Conservation (phyloP, 495 filamentous ascomycete species). For the Xylaria bambusicola region DNA sequence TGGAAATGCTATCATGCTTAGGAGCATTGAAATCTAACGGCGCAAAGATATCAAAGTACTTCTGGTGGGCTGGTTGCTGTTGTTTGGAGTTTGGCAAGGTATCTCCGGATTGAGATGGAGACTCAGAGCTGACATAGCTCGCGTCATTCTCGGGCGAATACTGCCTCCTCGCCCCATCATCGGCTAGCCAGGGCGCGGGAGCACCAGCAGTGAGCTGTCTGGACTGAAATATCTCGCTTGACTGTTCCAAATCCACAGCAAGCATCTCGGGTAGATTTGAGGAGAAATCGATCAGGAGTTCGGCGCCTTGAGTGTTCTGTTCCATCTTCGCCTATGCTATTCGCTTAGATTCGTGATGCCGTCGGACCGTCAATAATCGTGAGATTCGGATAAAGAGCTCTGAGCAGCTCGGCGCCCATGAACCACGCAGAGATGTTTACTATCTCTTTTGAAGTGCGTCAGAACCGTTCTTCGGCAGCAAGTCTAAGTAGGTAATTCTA, state of each 20-base stretch:
- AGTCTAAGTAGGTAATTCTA: background rate
- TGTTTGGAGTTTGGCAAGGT: conserved; percentile 26
- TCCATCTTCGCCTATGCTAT: conserved; percentile 17
- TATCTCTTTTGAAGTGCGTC: background rate
- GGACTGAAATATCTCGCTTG: conserved; percentile 39
- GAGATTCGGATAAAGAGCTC: too few relatives aligned
- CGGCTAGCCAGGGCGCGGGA: conserved; percentile 33
- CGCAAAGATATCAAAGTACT: conserved; percentile 25
- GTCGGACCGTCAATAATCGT: too few relatives aligned
- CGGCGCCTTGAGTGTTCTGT: conserved; percentile 10
- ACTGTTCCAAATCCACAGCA: conserved; percentile 42
- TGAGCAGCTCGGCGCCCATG: background rate
- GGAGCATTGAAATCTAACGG: conserved; percentile 12
- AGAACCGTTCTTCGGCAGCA: background rate
- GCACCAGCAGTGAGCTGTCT: conserved; percentile 45
- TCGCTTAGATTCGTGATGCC: too few relatives aligned
- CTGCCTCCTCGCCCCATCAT: conserved; percentile 25
- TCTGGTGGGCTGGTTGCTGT: conserved; percentile 28
- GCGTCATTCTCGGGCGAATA: conserved; percentile 28
- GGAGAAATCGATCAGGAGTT: conserved; percentile 29
- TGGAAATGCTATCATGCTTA: conserved; percentile 20
- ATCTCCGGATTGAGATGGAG: conserved; percentile 18
- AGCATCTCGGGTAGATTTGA: conserved; percentile 49
- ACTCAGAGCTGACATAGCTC: conserved; percentile 16
- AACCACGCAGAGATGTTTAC: background rate